Evolutionary conservation across 2,329 filamentous ascomycete genomes (phyloP), one percentile per base, ranked within the genome.

Genomic region (Alternaria dauci): DNA sequence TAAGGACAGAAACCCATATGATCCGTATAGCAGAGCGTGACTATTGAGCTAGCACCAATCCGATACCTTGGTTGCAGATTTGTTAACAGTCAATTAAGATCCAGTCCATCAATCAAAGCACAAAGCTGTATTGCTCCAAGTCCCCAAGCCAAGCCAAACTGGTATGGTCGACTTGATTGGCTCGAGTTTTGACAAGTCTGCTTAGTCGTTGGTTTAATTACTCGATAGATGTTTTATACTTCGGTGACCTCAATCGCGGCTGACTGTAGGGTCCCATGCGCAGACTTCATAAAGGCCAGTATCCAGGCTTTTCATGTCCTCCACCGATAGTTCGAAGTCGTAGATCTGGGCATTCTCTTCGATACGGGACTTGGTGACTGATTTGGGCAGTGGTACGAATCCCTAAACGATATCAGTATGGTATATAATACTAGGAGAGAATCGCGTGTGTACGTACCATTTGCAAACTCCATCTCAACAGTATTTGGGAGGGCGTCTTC

Each of bases 341-440:
- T 84, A 89, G 2, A 89, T 72, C 43, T 84, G 73, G 2, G 81
- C 80, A 65, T 90, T 90, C 74, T 89, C 86, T 62, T 86, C 81
- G 65, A 90, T 89, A 18, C 87, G 81, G 9, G 81, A 80, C 2
- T 84, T 83, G 0, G 86, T 89, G 18, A 86, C 86, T 2, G 86
- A 88, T 73, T 89, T 89, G 0, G 87, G 87, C 25, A 90, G 78
- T 14, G 87, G 86, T 30, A 89, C 84, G 67, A 87, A 89, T 8
- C 85, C 85, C 84, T 86, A 62, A n/a, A 16, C 11, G 16, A 26
- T 34, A 16, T 47, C 41, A 52, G 61, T 14, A 18, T 5, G 12
- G 5, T 34, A 2, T 9, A n/a, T n/a, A 9, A 12, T 23, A 6
- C 14, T 0, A 12, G 14, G 2, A 20, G 32, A 16, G 16, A 5